These are phyloP conservation scores for Clonostachys sp. DNA, from an alignment of 2,329 filamentous ascomycete species.

Conservation along the genomic window DNA sequence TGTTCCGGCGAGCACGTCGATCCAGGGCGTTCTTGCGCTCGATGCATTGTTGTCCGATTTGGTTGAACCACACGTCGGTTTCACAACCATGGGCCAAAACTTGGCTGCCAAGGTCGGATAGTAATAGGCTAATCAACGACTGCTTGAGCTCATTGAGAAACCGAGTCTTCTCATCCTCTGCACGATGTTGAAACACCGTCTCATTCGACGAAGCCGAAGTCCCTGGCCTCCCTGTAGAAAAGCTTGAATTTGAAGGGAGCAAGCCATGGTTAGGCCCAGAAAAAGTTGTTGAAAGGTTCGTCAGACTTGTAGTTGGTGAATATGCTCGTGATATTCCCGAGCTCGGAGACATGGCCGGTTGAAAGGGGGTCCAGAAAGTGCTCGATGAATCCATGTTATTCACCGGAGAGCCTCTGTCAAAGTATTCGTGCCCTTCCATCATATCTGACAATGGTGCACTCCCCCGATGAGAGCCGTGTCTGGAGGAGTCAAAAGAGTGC, in stretches of 20 bases:
- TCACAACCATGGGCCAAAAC: slow-evolving; percentile 89
- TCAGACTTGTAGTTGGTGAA: slow-evolving; percentile 57
- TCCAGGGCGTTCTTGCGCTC: slow-evolving; percentile 55
- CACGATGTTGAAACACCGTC: slow-evolving; percentile 57
- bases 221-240: slow-evolving; percentile 52
- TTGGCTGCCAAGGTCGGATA: slow-evolving; percentile 84
- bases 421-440: slow-evolving; percentile 66
- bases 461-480: slow-evolving; percentile 50
- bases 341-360: slow-evolving; percentile 61
- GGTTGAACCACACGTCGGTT: slow-evolving; percentile 83
- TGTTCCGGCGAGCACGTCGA: slow-evolving; percentile 33
- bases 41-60: slow-evolving; percentile 61
- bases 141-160: slow-evolving; percentile 77
- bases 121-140: slow-evolving; percentile 73
- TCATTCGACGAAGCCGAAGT: slow-evolving; percentile 66
- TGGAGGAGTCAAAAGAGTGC: slow-evolving; percentile 65
- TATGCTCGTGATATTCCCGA: slow-evolving; percentile 54
- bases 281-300: slow-evolving; percentile 49
- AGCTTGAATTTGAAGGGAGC: slow-evolving; percentile 38
- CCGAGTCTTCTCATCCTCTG: slow-evolving; percentile 66
- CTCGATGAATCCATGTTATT: slow-evolving; percentile 69
- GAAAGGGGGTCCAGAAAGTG: slow-evolving; percentile 89
- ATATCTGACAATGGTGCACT: slow-evolving; percentile 58
- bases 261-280: slow-evolving; percentile 34
- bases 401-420: slow-evolving; percentile 64